Base-by-base conservation (phyloP, 2,329 filamentous ascomycete genomes). In the Parasarocladium wereldwijsianum region DNA sequence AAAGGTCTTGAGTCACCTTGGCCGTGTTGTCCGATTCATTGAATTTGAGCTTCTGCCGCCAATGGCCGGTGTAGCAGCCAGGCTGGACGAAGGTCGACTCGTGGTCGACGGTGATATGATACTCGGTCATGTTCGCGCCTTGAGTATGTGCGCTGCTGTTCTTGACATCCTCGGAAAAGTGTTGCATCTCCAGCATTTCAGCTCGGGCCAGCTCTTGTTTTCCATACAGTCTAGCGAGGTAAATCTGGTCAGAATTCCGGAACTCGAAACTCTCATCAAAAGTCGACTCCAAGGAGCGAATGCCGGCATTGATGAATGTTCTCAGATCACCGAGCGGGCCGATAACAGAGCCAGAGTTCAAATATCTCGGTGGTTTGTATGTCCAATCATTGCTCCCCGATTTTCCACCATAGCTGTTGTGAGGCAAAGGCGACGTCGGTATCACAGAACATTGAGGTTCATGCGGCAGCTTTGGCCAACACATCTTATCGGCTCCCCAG, bases 271-370 rank as follows among this genome's bases (percentile, higher is more conserved):
- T 30, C 3, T 40, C 34, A 12, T 56, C 43, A 33, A 52, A 50
- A 2, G 54, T 50, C 8, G 43, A 43, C 19, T 46, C 38, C 28
- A 60, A 18, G 10, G 47, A 25, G 17, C 40, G 37, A 32, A 46
- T 38, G 6, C 49, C 48, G 13, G 43, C 46, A 14, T 43, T 37
- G 36, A 52, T 49, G 22, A 52, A 38, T 7, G 32, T 36, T 8
- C 45, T 42, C n/a, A 50, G 32, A 29, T 51, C 45, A 5, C 38
- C 40, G 12, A 55, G 37, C 2, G 55, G 56, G 1, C 54, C 58
- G 26, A 62, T 57, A 16, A 60, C 49, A 11, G 57, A 59, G n/a
- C 58, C 58, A 4, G 58, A 62, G 41, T 62, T 62, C 19, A 62
- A 45, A 47, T 50, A 62, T 13, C 50, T 49, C 6, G 57, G 51